Percentiles rank a stretch among this genome's conserved stretches.
Conservation (phyloP, 2,329 filamentous ascomycete genomes). For the Phialophora chinensis region DNA sequence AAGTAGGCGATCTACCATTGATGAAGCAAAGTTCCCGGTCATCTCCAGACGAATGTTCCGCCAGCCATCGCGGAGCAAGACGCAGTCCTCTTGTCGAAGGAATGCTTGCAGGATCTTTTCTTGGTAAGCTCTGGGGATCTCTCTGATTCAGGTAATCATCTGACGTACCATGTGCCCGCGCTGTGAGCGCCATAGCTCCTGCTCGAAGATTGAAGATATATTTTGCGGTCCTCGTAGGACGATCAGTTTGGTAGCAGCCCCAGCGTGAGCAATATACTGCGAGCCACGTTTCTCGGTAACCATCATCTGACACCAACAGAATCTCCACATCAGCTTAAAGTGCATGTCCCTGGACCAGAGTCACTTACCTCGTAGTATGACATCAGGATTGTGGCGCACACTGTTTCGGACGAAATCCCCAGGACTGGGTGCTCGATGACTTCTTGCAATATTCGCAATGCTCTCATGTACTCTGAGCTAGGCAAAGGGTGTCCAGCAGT, state of each 20-base stretch:
- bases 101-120: slow-evolving; percentile 5
- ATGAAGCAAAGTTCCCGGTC: background rate
- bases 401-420: background rate
- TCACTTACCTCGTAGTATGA: slow-evolving; percentile 7
- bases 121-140: background rate
- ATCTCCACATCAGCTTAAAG: background rate
- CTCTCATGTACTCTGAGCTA: slow-evolving; percentile 3
- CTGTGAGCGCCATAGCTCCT: slow-evolving; percentile 4
- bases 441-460: slow-evolving; percentile 12
- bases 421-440: slow-evolving; percentile 9
- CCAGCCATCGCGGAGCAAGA: slow-evolving; percentile 6
- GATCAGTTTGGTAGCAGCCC: slow-evolving; percentile 5
- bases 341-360: background rate
- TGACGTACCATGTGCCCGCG: slow-evolving; percentile 1
- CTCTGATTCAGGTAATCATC: background rate
- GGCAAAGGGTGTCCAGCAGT: background rate
- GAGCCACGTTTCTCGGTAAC: background rate
- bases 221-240: background rate
- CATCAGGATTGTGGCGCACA: slow-evolving; percentile 5
- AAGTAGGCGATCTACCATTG: slow-evolving; percentile 3
- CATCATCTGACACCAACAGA: slow-evolving; percentile 2
- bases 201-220: background rate
- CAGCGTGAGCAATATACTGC: slow-evolving; percentile 7
- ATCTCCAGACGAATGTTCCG: background rate
- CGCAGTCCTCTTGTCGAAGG: slow-evolving; percentile 10